Base-by-base conservation (phyloP, 768 basidiomycete genomes). In the Suillus fuscotomentosus region DNA sequence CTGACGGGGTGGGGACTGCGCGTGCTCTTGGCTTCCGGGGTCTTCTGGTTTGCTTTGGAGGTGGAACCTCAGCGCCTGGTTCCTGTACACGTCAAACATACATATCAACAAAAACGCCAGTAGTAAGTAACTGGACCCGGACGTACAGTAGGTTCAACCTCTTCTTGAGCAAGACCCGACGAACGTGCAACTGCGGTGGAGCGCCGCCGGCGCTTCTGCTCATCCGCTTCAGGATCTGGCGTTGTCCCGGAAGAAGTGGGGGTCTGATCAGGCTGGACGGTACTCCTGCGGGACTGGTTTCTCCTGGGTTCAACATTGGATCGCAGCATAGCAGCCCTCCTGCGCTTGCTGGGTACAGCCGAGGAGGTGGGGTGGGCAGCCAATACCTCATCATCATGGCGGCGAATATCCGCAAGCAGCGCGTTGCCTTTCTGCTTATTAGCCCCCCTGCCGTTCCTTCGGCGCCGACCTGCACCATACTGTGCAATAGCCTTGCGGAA, bases 371-470 rank as follows among this genome's bases (percentile, higher is more conserved):
- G 65, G 48, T 66, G 63, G 62, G 59, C 66, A 2, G 71, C 69
- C 34, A 67, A 70, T 50, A 60, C 68, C 57, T 77, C 75, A 59
- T 81, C 88, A 73, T 92, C 91, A 68, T 91, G 90, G 75, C 87
- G 83, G 56, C 87, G 82, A 65, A 96, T 94, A 75, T 95, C 94
- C 20, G 90, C 81, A 60, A 96, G 79, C 60, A 96, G 76, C 2
- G 88, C 92, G 68, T 92, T 91, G 56, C 92, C 90, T 77, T 91
- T 92, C 78, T 88, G 88, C 78, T 90, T 92, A 60, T 84, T 87
- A n/a, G 75, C 73, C 70, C 72, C 72, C 38, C 86, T 79, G 24
- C 84, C 84, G 15, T 76, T 77, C 60, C 89, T 82, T 69, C 83
- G 85, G 50, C 90, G 83, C 71, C 89, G 89, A 65, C 84, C 87